A percentile compares a stretch with the other conserved stretches of the same genome.
phyloP scores from a whole-genome alignment of 176 grass and related monocot genomes.

The Zizania latifolia region DNA sequence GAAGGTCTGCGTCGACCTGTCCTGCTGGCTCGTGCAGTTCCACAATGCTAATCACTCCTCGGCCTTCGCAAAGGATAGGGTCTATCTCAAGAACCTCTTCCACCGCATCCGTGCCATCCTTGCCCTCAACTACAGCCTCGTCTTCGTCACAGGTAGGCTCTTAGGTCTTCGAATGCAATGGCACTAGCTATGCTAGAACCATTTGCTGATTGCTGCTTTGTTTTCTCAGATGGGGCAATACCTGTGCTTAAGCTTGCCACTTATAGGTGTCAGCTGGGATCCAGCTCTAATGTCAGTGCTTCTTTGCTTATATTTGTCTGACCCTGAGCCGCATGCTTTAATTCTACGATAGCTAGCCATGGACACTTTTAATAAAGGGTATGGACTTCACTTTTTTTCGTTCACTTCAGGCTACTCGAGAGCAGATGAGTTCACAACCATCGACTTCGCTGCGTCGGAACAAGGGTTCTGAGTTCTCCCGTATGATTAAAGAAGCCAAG shows the following conservation, averaged over 20 bases:
- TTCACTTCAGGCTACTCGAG: conserved; percentile 40
- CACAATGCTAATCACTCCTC: conserved; percentile 42
- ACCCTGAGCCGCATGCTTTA: too few species aligned
- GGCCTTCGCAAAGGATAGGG: conserved; percentile 59
- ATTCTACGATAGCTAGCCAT: too few species aligned
- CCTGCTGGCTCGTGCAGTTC: conserved; percentile 87
- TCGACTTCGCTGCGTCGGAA: conserved; percentile 66
- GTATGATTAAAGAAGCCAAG: conserved; percentile 95
- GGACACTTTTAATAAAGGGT: too few species aligned
- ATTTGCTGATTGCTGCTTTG: background rate
- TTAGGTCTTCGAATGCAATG: background rate
- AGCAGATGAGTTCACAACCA: conserved; percentile 43
- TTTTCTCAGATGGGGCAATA: conserved; percentile 75
- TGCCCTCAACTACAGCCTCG: conserved; percentile 79
- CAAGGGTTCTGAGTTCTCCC: conserved; percentile 78
- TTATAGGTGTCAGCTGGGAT: conserved; percentile 71
- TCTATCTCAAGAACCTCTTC: conserved; percentile 81
- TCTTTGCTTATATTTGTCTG: too few species aligned
- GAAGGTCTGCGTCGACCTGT: conserved; percentile 92
- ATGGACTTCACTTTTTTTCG: too few species aligned
- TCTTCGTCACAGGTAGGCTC: conserved; percentile 82
- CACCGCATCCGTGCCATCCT: conserved; percentile 86
- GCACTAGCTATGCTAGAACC: too few species aligned
- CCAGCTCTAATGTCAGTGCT: conserved; percentile 36
- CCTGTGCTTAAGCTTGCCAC: conserved; percentile 89